These are phyloP conservation scores for Phlebiopsis flavidoalba DNA, from an alignment of 768 basidiomycete genomes.

Conservation along the genomic window DNA sequence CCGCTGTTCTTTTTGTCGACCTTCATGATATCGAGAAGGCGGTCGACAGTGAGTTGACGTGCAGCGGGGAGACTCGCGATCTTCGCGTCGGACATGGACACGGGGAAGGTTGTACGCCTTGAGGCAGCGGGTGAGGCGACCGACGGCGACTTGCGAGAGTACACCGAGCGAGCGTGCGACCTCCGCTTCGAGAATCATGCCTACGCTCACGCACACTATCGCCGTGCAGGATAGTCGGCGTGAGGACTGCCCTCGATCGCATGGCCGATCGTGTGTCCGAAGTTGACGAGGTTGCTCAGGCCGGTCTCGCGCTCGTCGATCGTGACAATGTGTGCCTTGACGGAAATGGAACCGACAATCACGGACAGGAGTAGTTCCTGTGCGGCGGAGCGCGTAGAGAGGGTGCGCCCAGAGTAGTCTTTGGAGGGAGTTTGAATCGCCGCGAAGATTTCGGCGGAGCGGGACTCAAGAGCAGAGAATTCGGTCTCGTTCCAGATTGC, in stretches of 20 bases:
- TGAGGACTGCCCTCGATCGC: conserved; percentile 96
- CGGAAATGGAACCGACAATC: conserved; percentile 89
- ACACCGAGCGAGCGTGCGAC: conserved; percentile 84
- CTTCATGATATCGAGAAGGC: conserved; percentile 88
- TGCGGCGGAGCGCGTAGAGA: conserved; percentile 61
- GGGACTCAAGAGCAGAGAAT: conserved; percentile 84
- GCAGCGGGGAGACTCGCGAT: conserved; percentile 70
- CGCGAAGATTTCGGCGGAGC: conserved; percentile 76
- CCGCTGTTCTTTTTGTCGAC: conserved; percentile 99
- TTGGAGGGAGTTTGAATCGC: conserved; percentile 74
- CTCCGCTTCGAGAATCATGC: conserved; percentile 97
- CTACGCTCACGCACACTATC: conserved; percentile 94
- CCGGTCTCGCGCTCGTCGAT: conserved; percentile 96
- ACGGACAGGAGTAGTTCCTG: conserved; percentile 85
- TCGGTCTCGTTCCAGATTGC: conserved; percentile 97
- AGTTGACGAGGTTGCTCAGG: conserved; percentile 97
- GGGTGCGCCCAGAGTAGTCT: conserved; percentile 51
- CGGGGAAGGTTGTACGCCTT: conserved; percentile 87
- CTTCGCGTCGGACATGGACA: conserved; percentile 72
- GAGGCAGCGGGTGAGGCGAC: conserved; percentile 81
- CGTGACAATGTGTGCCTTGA: conserved; percentile 96
- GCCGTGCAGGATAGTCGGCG: conserved; percentile 91
- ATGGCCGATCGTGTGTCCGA: conserved; percentile 97
- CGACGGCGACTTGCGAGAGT: conserved; percentile 87
- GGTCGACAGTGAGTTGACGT: conserved; percentile 68